These are phyloP conservation scores for Solanum tacnaense DNA, from an alignment of 257 asterid genomes.

Conservation along the genomic window DNA sequence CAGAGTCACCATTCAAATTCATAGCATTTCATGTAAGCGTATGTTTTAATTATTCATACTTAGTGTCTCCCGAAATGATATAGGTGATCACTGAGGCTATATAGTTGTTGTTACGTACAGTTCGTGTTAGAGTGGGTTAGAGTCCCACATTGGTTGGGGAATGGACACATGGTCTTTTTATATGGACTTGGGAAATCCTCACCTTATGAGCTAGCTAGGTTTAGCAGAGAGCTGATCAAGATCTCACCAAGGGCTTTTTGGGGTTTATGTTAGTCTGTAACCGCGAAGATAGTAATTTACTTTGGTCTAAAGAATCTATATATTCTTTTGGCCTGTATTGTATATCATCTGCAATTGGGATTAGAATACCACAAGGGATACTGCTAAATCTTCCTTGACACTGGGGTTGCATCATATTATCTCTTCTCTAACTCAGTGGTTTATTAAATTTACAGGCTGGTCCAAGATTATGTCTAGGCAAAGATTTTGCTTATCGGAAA, in stretches of 20 bases:
- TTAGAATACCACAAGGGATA: neutral
- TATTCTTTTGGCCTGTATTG: neutral
- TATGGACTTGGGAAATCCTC: neutral
- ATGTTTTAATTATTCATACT: neutral
- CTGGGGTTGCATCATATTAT: neutral
- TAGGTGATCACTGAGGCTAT: neutral
- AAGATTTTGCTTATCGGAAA: slow-evolving; percentile 56
- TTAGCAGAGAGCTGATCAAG: neutral
- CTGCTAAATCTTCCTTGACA: neutral
- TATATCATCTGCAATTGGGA: neutral
- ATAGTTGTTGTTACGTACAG: neutral
- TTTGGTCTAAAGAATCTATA: neutral
- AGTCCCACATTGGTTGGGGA: neutral
- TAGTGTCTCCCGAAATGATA: neutral
- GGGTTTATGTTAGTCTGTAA: neutral
- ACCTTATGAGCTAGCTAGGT: neutral
- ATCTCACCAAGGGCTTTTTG: neutral
- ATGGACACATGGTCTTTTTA: neutral
- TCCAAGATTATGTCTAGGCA: slow-evolving; percentile 53
- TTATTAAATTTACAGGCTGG: slow-evolving; percentile 36
- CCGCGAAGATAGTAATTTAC: neutral
- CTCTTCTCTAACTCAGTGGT: neutral
- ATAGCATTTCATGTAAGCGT: slow-evolving; percentile 50
- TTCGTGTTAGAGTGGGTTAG: neutral
- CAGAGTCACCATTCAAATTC: slow-evolving; percentile 63